Evolutionary conservation across 441 rosid genomes (phyloP).

Genomic region (Mallotus japonicus): DNA sequence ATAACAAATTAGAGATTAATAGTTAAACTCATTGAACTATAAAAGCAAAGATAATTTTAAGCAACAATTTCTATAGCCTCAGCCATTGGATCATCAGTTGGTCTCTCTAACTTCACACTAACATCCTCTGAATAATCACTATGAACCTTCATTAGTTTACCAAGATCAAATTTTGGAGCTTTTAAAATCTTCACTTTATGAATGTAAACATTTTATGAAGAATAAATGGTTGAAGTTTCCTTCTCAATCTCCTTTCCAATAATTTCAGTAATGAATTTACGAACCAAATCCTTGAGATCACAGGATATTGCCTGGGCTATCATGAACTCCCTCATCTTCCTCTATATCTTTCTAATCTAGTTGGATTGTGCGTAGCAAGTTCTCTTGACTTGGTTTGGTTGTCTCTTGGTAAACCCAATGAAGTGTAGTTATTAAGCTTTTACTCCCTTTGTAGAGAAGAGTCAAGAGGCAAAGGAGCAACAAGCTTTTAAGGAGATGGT

Average conservation of each 20-base stretch:
- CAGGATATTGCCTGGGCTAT: slow-evolving; percentile 62
- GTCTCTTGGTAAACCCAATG: slow-evolving; percentile 85
- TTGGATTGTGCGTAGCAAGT: slow-evolving; percentile 89
- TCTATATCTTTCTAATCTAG: slow-evolving; percentile 79
- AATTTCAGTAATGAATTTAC: slow-evolving; percentile 64
- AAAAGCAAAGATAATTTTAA: slow-evolving; percentile 2
- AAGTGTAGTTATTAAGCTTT: too few species aligned
- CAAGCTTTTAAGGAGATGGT: too few species aligned
- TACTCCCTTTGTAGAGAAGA: too few species aligned
- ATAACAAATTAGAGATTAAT: neutral
- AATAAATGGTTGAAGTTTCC: slow-evolving; percentile 62
- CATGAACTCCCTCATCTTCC: slow-evolving; percentile 79
- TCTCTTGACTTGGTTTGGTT: slow-evolving; percentile 89
- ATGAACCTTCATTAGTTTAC: slow-evolving; percentile 72
- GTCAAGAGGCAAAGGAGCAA: too few species aligned
- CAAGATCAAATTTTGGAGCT: slow-evolving; percentile 88
- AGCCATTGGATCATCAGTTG: slow-evolving; percentile 63
- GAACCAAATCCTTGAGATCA: slow-evolving; percentile 67
- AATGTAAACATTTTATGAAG: slow-evolving; percentile 71
- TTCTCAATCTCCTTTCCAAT: slow-evolving; percentile 78
- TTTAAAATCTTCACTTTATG: slow-evolving; percentile 80
- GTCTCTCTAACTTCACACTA: slow-evolving; percentile 78
- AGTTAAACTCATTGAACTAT: neutral
- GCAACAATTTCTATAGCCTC: slow-evolving; percentile 53
- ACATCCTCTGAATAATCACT: slow-evolving; percentile 84